phyloP scores from a whole-genome alignment of 306 rosid genomes.

The Quercus agrifolia region DNA sequence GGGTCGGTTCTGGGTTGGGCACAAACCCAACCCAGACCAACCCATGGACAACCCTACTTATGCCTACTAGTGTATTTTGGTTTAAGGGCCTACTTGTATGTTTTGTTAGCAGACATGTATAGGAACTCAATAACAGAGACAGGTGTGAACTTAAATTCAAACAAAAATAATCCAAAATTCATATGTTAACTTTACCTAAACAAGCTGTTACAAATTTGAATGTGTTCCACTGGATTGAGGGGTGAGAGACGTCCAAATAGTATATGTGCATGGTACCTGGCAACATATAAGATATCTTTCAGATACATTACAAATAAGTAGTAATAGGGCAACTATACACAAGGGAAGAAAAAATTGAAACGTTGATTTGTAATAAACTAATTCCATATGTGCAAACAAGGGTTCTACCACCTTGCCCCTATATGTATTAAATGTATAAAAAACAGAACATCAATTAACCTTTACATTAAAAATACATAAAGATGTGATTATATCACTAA shows the following conservation, averaged over 20 bases:
- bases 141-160: neutral
- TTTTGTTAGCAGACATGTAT: neutral
- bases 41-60: no score
- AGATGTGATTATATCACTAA: neutral
- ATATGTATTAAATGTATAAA: neutral
- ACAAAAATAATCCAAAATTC: neutral
- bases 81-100: neutral
- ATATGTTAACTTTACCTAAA: constrained; percentile 60
- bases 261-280: constrained; percentile 82
- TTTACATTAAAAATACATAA: neutral
- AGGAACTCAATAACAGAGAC: neutral
- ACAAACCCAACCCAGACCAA: no score
- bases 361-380: no score
- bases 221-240: constrained; percentile 85
- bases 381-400: neutral
- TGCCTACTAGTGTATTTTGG: no score
- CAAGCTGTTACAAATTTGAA: constrained; percentile 76
- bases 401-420: neutral
- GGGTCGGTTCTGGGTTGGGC: no score
- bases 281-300: constrained; percentile 8
- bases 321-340: neutral
- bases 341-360: neutral
- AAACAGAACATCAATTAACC: neutral
- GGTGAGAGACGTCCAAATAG: constrained; percentile 76
- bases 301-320: constrained; percentile 1